Evolutionary conservation across 345 rosid species (phyloP).

Genomic region (Hibiscus tridactylites): DNA sequence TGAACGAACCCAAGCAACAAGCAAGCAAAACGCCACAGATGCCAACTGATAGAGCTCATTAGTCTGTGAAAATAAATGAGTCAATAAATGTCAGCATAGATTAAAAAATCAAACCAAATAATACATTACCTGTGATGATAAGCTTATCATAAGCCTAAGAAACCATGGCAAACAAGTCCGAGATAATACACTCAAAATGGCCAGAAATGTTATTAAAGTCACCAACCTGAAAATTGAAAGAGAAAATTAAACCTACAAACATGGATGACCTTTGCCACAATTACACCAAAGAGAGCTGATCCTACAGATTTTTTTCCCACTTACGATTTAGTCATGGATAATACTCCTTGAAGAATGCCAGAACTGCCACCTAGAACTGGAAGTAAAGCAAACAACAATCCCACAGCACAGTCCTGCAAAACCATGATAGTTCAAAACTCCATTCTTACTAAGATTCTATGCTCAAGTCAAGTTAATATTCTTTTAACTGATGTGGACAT

Average conservation of each 20-base stretch:
- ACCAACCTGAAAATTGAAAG: conserved; percentile 42
- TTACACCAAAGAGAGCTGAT: background rate
- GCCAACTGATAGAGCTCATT: conserved; percentile 98
- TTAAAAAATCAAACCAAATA: background rate
- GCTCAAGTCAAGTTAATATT: background rate
- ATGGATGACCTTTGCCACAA: background rate
- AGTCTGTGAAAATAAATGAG: conserved; percentile 51
- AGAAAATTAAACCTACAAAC: background rate
- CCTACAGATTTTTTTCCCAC: conserved; percentile 10
- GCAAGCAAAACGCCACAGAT: conserved; percentile 89
- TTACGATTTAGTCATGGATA: conserved; percentile 79
- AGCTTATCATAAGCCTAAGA: conserved; percentile 79
- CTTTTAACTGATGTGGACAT: background rate
- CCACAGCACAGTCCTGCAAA: conserved; percentile 86
- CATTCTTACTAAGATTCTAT: background rate
- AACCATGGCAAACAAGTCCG: conserved; percentile 78
- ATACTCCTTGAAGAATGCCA: conserved; percentile 69
- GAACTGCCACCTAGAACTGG: conserved; percentile 87
- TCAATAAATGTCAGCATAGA: conserved; percentile 9
- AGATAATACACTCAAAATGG: conserved; percentile 52
- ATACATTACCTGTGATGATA: conserved; percentile 59
- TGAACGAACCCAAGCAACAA: conserved; percentile 89
- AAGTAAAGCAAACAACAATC: conserved; percentile 86
- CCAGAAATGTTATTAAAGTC: conserved; percentile 64
- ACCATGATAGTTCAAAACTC: conserved; percentile 1